Evolutionary conservation across 2,329 filamentous ascomycete genomes (phyloP).

Genomic region (Colletotrichum tanaceti): DNA sequence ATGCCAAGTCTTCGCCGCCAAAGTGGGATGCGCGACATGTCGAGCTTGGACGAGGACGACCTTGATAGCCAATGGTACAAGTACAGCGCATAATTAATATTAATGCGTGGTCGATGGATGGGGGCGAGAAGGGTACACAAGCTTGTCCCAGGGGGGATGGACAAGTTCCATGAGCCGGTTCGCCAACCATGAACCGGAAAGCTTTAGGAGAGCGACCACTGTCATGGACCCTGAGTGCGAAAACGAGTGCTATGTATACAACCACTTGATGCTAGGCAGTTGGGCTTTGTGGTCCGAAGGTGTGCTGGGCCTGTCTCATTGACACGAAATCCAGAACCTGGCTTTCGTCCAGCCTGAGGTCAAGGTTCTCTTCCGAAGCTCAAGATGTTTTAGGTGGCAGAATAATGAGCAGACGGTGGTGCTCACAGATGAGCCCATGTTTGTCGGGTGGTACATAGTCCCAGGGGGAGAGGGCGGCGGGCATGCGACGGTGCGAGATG

Average conservation of each 20-base stretch:
- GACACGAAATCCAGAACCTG: constrained; percentile 23
- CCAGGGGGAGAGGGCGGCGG: constrained; percentile 29
- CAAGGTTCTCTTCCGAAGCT: constrained; percentile 34
- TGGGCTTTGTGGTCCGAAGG: background rate
- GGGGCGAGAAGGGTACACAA: constrained; percentile 12
- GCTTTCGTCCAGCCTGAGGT: constrained; percentile 21
- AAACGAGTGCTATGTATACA: background rate
- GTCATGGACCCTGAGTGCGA: background rate
- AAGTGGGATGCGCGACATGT: constrained; percentile 7
- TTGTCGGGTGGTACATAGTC: constrained; percentile 11
- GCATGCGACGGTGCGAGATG: constrained; percentile 35
- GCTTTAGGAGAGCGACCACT: background rate
- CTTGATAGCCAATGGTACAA: constrained; percentile 6
- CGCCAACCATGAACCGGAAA: background rate
- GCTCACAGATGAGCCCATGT: constrained; percentile 32
- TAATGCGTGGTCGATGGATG: constrained; percentile 15
- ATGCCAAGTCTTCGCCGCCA: constrained; percentile 35
- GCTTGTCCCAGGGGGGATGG: background rate
- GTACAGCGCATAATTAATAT: constrained; percentile 3
- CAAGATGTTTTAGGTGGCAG: constrained; percentile 35
- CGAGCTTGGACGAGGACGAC: constrained; percentile 20
- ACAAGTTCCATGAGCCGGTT: background rate
- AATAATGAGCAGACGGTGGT: constrained; percentile 37
- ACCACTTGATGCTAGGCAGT: background rate
- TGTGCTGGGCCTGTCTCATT: constrained; percentile 7